A percentile compares a stretch with the other conserved stretches of the same genome.
These are phyloP conservation scores for Sarcocystis neurona DNA, from an alignment of 169 alveolate genomes.

Conservation along the genomic window DNA sequence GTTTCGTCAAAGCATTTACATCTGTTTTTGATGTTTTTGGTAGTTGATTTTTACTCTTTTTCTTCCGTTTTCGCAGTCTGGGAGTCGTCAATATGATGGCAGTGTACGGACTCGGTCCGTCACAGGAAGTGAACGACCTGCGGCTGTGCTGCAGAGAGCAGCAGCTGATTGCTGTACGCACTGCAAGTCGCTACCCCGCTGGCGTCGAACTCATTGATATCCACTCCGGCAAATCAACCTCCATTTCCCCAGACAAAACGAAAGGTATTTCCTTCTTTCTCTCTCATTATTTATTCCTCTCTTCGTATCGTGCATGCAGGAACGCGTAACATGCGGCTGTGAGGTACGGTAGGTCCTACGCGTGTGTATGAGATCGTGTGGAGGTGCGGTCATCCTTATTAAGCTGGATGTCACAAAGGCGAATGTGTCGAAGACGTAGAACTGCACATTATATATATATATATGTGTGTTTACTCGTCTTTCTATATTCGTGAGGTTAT, in stretches of 20 bases:
- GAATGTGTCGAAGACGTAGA: too few species aligned
- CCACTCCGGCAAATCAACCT: background rate
- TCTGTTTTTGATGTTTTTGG: background rate
- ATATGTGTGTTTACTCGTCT: too few species aligned
- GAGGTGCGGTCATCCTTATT: too few species aligned
- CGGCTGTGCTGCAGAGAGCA: conserved; percentile 45
- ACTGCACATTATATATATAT: too few species aligned
- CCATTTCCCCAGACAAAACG: conserved; percentile 31
- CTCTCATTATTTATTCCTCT: background rate
- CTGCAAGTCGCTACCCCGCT: conserved; percentile 48
- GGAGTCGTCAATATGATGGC: conserved; percentile 40
- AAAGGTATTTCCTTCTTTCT: conserved; percentile 38
- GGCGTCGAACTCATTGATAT: conserved; percentile 29
- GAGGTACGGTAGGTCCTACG: too few species aligned
- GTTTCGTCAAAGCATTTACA: background rate
- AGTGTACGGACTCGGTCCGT: conserved; percentile 14
- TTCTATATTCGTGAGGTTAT: too few species aligned
- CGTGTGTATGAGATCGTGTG: too few species aligned
- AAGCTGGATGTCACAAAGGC: too few species aligned
- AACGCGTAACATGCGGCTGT: too few species aligned
- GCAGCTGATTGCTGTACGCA: conserved; percentile 31
- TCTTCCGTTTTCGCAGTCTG: background rate
- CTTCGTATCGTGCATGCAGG: too few species aligned
- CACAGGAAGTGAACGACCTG: conserved; percentile 42
- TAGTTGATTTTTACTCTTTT: background rate